These are phyloP conservation scores for Jackrogersella multiformis DNA, from an alignment of 495 filamentous ascomycete genomes.

Conservation along the genomic window DNA sequence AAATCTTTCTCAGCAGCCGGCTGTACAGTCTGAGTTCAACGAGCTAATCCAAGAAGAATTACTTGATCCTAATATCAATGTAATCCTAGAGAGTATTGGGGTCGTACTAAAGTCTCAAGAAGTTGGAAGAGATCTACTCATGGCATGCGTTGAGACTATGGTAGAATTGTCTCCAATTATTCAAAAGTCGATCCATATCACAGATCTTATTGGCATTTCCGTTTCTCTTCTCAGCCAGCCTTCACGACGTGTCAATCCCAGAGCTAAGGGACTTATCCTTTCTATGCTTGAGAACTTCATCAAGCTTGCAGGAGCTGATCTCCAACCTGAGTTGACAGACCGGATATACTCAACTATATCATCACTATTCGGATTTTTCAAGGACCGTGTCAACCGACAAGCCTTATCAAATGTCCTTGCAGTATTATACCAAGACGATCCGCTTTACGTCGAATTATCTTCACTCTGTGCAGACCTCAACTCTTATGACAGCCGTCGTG, in stretches of 20 bases:
- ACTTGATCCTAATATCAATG: constrained; percentile 74
- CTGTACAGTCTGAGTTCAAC: constrained; percentile 63
- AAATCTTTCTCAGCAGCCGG: constrained; percentile 60
- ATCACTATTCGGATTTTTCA: constrained; percentile 86
- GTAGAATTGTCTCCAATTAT: constrained; percentile 79
- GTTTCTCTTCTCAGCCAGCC: constrained; percentile 87
- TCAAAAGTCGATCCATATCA: constrained; percentile 71
- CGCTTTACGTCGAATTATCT: constrained; percentile 69
- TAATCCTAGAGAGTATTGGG: constrained; percentile 72
- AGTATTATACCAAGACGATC: constrained; percentile 71
- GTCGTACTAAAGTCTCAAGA: constrained; percentile 66
- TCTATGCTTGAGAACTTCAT: constrained; percentile 80
- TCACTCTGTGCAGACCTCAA: constrained; percentile 82
- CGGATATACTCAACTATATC: constrained; percentile 70
- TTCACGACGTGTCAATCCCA: constrained; percentile 78
- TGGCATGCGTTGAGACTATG: constrained; percentile 78
- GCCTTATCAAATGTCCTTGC: constrained; percentile 75
- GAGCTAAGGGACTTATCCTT: constrained; percentile 82
- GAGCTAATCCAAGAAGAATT: constrained; percentile 68
- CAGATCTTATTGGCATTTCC: constrained; percentile 76
- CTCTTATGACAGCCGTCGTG: constrained; percentile 68
- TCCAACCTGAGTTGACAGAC: constrained; percentile 65
- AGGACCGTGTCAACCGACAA: constrained; percentile 75
- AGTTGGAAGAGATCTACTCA: constrained; percentile 74
- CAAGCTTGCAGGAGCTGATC: constrained; percentile 65